These are phyloP conservation scores for Verticillium klebahnii DNA, from an alignment of 2,329 filamentous ascomycete species.

Conservation along the genomic window DNA sequence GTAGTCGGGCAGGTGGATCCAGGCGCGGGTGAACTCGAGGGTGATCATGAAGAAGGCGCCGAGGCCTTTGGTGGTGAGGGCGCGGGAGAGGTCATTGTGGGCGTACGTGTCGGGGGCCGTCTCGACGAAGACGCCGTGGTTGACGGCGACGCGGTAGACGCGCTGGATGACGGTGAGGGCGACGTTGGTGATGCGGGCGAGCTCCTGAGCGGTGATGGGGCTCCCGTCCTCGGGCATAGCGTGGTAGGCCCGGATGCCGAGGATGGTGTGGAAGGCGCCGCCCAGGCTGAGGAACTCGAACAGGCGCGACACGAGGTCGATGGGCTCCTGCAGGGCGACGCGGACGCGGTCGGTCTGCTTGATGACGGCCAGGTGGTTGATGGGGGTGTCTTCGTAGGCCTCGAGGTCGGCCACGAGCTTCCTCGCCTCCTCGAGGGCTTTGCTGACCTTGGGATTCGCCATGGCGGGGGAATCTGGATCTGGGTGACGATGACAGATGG, in stretches of 20 bases:
- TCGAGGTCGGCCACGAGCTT: slow-evolving; percentile 20
- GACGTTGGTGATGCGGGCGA: slow-evolving; percentile 20
- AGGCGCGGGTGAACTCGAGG: slow-evolving; percentile 22
- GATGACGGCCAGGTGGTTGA: slow-evolving; percentile 16
- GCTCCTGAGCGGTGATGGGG: slow-evolving; percentile 14
- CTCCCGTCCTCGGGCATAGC: slow-evolving; percentile 19
- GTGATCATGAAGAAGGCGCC: slow-evolving; percentile 26
- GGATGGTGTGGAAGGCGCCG: slow-evolving; percentile 21
- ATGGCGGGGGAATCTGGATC: slow-evolving; percentile 1
- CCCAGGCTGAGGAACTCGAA: slow-evolving; percentile 17
- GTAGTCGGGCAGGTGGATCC: slow-evolving; percentile 21
- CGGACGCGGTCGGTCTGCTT: slow-evolving; percentile 19
- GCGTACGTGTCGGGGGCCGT: slow-evolving; percentile 23
- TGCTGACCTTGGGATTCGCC: slow-evolving; percentile 18
- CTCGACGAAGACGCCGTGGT: slow-evolving; percentile 23
- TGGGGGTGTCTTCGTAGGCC: slow-evolving; percentile 11
- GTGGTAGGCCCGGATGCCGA: slow-evolving; percentile 19
- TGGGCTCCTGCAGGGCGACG: slow-evolving; percentile 19
- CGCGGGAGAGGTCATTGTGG: slow-evolving; percentile 24
- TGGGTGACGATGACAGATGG: not conserved
- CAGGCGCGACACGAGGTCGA: slow-evolving; percentile 18
- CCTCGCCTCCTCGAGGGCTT: slow-evolving; percentile 20
- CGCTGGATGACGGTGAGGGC: slow-evolving; percentile 25
- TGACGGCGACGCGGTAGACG: slow-evolving; percentile 23
- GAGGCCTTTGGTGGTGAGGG: slow-evolving; percentile 19